Evolutionary conservation across 148 eudicot genomes (phyloP).

Genomic region (Dianthus caryophyllus): DNA sequence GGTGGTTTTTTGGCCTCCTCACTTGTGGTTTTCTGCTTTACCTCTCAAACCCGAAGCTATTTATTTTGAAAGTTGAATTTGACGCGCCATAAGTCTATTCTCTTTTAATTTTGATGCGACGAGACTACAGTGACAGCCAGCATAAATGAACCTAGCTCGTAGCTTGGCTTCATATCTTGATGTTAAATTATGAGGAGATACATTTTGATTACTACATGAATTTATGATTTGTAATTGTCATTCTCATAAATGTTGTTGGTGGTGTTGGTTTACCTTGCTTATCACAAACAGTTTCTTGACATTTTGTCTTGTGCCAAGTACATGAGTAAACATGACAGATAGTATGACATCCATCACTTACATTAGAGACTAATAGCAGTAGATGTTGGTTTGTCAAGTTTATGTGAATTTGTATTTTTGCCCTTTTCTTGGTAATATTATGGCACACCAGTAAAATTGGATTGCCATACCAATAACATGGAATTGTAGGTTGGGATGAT

Average conservation of each 20-base stretch:
- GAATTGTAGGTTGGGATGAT: no score
- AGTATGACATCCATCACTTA: not conserved
- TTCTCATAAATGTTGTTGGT: constrained; percentile 1
- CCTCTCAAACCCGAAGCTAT: not conserved
- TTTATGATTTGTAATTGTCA: constrained; percentile 3
- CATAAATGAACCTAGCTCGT: not conserved
- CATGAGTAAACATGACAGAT: not conserved
- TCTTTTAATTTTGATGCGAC: constrained; percentile 11
- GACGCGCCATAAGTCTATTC: not conserved
- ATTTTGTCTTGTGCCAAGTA: not conserved
- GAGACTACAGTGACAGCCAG: not conserved
- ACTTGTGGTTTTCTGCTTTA: constrained; percentile 1
- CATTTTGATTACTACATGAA: constrained; percentile 6
- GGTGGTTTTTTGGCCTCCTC: not conserved
- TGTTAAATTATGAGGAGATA: constrained; percentile 7
- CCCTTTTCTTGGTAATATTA: not conserved
- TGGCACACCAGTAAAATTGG: not conserved
- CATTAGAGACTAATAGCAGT: not conserved
- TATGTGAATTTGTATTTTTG: not conserved
- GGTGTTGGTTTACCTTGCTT: constrained; percentile 11
- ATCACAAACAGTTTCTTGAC: constrained; percentile 5
- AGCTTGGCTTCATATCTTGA: not conserved
- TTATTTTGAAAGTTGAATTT: constrained; percentile 4
- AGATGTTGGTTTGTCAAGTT: not conserved
- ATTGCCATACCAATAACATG: not conserved